Base-by-base conservation (phyloP, 2,329 filamentous ascomycete genomes). In the Onygena corvina region DNA sequence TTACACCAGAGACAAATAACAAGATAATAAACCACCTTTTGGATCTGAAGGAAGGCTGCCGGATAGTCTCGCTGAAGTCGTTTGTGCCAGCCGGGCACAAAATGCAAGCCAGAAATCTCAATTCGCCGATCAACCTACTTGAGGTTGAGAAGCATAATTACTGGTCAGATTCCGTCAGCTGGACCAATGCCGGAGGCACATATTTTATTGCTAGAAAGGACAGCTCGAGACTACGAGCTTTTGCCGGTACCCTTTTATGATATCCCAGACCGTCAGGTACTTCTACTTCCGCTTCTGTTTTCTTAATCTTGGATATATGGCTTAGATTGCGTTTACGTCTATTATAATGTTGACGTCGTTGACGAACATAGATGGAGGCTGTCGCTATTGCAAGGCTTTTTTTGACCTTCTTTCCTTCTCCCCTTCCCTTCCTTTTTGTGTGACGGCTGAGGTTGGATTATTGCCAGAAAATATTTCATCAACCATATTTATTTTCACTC, bases 191-290 rank as follows among this genome's bases (percentile, higher is more conserved):
- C 47, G 81, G 82, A 21, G 90, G 90, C 23, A 78, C 81, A 50
- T 98, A 92, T 67, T 96, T 84, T 63, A 84, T 96, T 61, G 88
- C 90, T 50, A 88, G 78, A 9, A 86, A 86, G 67, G 86, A 87
- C 58, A 70, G 70, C 53, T 70, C 69, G 25, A 74, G 74, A 57
- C 61, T 76, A 58, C 67, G 71, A 55, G 63, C 64, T 3, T 78
- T 78, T 59, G 59, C 46, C 14, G 46, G 51, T 11, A 16, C 45
- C 30, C 45, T 33, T 46, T 47, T 34, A 46, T 33, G 30, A 16
- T 30, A 9, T 6, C 7, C 12, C 11, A 12, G n/a, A 14, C n/a
- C 35, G 20, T 11, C 25, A 21, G 27, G 7, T 11, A 42, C 30
- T 30, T 23, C 25, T 46, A 20, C 33, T 49, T 6, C 16, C n/a